Base-by-base conservation (phyloP, 129 eudicot genomes). In the Pseudognaphalium luteoalbum region DNA sequence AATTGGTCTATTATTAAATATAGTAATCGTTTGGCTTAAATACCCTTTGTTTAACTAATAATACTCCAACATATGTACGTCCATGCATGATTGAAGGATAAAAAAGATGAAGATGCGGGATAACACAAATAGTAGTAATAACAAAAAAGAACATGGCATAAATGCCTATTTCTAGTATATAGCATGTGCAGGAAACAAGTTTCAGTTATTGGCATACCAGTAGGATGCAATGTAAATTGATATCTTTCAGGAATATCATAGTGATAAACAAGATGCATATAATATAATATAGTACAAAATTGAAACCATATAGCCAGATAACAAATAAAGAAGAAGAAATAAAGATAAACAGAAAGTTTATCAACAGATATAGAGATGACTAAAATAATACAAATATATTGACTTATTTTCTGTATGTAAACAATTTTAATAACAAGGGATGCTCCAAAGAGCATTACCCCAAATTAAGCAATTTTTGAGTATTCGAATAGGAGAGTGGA, bases 351-450 rank as follows among this genome's bases (percentile, higher is more conserved):
- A 17, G 4, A 50, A 37, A 17, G 17, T 66, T 34, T 34, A 29
- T 29, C 16, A 66, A 22, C 28, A 71, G 14, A 75, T 15, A 63
- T n/a, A 75, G 47, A 61, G 19, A 74, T 25, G 22, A 61, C 56
- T 37, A 74, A 16, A 1, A 75, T 56, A 39, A 68, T 34, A 68
- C 62, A 69, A 39, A 77, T 74, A 41, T 62, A 22, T 77, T 3
- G 21, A 70, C 17, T 11, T 42, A 68, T 34, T 54, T 77, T 39
- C 60, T 59, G 68, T 37, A 62, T 62, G 68, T 14, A 39, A 25
- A 54, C 68, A 62, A 28, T 34, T 72, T 32, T 10, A 22, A 64
- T 59, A 70, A 61, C 20, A 78, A 60, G 76, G 71, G 42, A 60
- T 54, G 65, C 78, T 52, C 37, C 44, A 79, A 78, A 42, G 34